Conservation (phyloP, 1,139 yeast genomes). For the Suhomyces maxii region DNA sequence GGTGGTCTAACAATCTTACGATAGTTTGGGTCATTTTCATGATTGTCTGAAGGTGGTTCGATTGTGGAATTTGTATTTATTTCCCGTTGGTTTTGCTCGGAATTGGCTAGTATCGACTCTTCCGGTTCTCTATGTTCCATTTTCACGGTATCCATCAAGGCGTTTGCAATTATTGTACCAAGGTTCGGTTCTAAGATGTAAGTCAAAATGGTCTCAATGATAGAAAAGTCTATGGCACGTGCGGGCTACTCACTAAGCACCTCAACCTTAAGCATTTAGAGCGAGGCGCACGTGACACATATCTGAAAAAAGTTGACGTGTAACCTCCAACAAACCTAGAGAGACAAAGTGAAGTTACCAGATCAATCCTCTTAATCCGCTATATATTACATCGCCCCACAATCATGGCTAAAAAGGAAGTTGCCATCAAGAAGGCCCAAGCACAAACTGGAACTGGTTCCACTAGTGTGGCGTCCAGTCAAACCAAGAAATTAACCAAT, state of each 20-base stretch:
- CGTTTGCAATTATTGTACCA: too few species aligned
- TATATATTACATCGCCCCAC: conserved; percentile 4
- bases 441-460: conserved; percentile 10
- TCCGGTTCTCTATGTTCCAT: neutral
- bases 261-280: too few species aligned
- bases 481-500: conserved; percentile 15
- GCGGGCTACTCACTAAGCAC: neutral
- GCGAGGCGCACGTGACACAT: neutral
- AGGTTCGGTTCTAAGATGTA: too few species aligned
- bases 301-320: conserved; percentile 9
- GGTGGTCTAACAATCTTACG: conserved; percentile 43
- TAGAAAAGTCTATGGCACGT: neutral
- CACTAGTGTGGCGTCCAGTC: conserved; percentile 2
- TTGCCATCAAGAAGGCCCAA: conserved; percentile 25
- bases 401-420: conserved; percentile 41
- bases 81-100: neutral
- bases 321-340: neutral
- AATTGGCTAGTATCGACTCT: neutral
- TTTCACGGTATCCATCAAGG: too few species aligned
- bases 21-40: neutral
- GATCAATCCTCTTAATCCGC: neutral
- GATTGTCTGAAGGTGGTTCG: neutral
- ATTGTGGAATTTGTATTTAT: neutral
- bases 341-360: neutral
- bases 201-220: too few species aligned